A percentile compares a stretch with the other conserved stretches of the same genome.
Evolutionary conservation across 768 basidiomycete species (phyloP).

Genomic region (Strobilomyces echinocephalus): DNA sequence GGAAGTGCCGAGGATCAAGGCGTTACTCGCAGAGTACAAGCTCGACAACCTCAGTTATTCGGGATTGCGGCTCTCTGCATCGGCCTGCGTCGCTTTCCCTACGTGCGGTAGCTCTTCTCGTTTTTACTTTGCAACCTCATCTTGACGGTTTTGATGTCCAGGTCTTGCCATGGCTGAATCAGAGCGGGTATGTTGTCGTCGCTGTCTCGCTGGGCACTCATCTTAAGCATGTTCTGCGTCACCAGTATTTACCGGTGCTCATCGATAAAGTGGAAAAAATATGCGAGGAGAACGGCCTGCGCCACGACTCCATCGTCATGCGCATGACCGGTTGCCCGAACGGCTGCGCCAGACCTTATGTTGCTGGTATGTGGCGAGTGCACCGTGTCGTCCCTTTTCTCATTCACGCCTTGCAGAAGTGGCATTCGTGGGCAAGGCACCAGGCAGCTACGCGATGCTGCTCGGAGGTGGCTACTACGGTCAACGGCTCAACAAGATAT

Average conservation of each 20-base stretch:
- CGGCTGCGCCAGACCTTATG: constrained; percentile 89
- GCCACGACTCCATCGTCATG: constrained; percentile 96
- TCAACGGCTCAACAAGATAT: constrained; percentile 94
- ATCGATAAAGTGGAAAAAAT: constrained; percentile 94
- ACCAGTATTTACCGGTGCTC: constrained; percentile 84
- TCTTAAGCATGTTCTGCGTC: constrained; percentile 36
- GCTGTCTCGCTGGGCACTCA: constrained; percentile 5
- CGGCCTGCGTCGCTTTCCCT: constrained; percentile 97
- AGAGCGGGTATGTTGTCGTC: constrained; percentile 45
- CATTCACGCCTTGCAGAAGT: constrained; percentile 53
- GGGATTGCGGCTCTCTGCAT: constrained; percentile 80
- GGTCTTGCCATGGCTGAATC: constrained; percentile 79
- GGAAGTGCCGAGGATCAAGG: constrained; percentile 75
- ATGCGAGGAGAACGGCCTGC: constrained; percentile 87
- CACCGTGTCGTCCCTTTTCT: not conserved
- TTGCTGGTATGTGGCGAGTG: constrained; percentile 56
- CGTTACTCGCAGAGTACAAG: constrained; percentile 75
- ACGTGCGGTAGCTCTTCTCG: constrained; percentile 60
- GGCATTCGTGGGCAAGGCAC: constrained; percentile 95
- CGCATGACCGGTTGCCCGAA: constrained; percentile 98
- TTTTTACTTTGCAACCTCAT: not conserved
- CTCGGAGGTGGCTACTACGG: constrained; percentile 95
- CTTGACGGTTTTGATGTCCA: constrained; percentile 10
- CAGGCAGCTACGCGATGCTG: constrained; percentile 88
- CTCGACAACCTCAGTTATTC: constrained; percentile 81